Evolutionary conservation across 2,329 filamentous ascomycete genomes (phyloP), one percentile per base, ranked within the genome.

Genomic region (Colletotrichum sp.): DNA sequence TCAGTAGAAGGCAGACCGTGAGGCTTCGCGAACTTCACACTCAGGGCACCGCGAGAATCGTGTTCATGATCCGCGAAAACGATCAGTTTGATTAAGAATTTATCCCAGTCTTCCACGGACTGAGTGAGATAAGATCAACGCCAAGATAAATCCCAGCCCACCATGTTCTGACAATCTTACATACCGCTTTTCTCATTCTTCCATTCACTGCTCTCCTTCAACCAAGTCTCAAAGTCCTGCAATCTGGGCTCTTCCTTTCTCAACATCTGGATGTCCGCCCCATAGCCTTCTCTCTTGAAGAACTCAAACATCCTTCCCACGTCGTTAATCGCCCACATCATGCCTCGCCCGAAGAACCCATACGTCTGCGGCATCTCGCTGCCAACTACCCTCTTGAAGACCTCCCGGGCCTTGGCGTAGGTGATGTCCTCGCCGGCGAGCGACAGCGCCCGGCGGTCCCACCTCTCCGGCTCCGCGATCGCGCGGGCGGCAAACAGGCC

Each of bases 151-250:
- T 6, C n/a, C 10, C n/a, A 22, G 13, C 0, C 10, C n/a, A 22
- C 44, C 2, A 52, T 52, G n/a, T 13, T 13, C 44, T 52, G 3
- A 62, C 1, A 1, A 15, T 8, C 15, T 44, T 57, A 76, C 16
- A 62, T 52, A 2, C 30, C 44, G 59, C 59, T 63, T 15, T 32
- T 57, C 60, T 71, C 67, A 6, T 63, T 75, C 72, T 80, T 79
- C 81, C 81, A 82, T 9, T 34, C 55, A 22, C 81, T 81, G 6
- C 75, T 80, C 18, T 81, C 72, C 57, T 39, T 66, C 8, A 82
- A 52, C 81, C 81, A 82, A 9, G 36, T 13, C 8, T 75, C 71
- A 32, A 82, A 82, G 10, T 68, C 67, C 69, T 79, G 78, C 76
- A 79, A 9, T 2, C 48, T 64, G 4, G 78, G 77, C 62, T 78